A percentile compares a stretch with the other conserved stretches of the same genome.
These are phyloP conservation scores for Fagopyrum homotropicum DNA, from an alignment of 148 eudicot genomes.

Conservation along the genomic window DNA sequence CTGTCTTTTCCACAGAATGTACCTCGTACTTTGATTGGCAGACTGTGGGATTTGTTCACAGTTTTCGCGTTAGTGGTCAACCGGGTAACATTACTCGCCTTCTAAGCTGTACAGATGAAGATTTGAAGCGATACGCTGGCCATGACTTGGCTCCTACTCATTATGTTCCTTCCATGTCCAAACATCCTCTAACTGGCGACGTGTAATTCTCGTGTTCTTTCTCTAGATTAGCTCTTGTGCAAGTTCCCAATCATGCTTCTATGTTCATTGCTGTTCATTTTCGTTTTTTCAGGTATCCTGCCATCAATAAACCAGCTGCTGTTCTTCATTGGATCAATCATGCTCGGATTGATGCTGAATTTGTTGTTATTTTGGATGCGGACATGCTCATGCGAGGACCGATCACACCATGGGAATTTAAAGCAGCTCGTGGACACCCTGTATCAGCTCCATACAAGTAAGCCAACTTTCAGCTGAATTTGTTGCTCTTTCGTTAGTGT, in stretches of 20 bases:
- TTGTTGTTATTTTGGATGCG: slow-evolving; percentile 76
- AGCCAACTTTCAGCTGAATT: slow-evolving; percentile 8
- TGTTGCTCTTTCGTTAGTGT: not conserved
- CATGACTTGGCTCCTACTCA: slow-evolving; percentile 91
- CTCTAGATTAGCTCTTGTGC: not conserved
- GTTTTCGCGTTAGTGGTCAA: slow-evolving; percentile 80
- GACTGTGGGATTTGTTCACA: slow-evolving; percentile 82
- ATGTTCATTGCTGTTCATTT: not conserved
- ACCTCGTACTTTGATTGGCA: slow-evolving; percentile 94
- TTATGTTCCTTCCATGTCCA: slow-evolving; percentile 89
- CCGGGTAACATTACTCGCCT: slow-evolving; percentile 90
- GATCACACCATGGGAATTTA: slow-evolving; percentile 92
- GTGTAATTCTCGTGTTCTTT: slow-evolving; percentile 37
- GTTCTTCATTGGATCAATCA: slow-evolving; percentile 90
- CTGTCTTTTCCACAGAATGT: slow-evolving; percentile 90
- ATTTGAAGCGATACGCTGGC: slow-evolving; percentile 68
- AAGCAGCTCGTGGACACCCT: slow-evolving; percentile 73
- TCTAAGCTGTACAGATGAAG: slow-evolving; percentile 96
- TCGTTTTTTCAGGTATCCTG: slow-evolving; percentile 48
- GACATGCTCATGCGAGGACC: slow-evolving; percentile 98
- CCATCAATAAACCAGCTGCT: slow-evolving; percentile 93
- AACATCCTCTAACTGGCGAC: slow-evolving; percentile 85
- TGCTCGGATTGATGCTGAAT: slow-evolving; percentile 79
- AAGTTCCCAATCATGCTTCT: not conserved
- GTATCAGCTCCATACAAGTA: slow-evolving; percentile 95